These are phyloP conservation scores for Populus pruinosa DNA, from an alignment of 345 rosid genomes.

Conservation along the genomic window DNA sequence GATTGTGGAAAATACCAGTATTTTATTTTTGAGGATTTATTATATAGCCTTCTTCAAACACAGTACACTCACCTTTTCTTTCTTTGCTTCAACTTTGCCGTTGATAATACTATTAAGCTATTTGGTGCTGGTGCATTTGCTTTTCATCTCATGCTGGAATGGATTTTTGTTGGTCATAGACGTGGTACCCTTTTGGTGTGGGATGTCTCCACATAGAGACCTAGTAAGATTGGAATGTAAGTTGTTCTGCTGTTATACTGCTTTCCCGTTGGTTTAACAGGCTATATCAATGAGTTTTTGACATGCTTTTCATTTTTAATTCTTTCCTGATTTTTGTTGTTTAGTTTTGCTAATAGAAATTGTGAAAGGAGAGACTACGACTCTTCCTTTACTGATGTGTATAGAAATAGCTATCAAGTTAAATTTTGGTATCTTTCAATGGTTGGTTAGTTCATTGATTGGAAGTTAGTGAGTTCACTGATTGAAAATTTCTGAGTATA, in stretches of 20 bases:
- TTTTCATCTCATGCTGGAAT: slow-evolving; percentile 90
- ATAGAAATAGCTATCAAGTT: not conserved
- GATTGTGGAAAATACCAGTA: slow-evolving; percentile 22
- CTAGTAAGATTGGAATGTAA: slow-evolving; percentile 95
- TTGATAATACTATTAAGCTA: slow-evolving; percentile 93
- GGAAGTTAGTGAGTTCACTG: not conserved
- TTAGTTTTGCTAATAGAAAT: not conserved
- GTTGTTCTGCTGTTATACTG: slow-evolving; percentile 17
- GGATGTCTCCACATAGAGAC: slow-evolving; percentile 99
- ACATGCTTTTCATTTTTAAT: not conserved
- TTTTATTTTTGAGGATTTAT: slow-evolving; percentile 2
- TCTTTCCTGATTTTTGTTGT: not conserved
- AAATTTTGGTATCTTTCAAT: not conserved
- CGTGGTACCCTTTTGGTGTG: slow-evolving; percentile 92
- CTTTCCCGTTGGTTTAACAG: not conserved
- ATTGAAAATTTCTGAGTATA: not conserved
- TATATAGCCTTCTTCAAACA: slow-evolving; percentile 5
- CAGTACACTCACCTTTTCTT: slow-evolving; percentile 3
- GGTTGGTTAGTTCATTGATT: not conserved
- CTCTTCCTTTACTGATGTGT: not conserved
- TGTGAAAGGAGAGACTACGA: not conserved
- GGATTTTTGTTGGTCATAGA: slow-evolving; percentile 99
- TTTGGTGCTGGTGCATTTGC: slow-evolving; percentile 92
- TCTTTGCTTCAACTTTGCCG: slow-evolving; percentile 38
- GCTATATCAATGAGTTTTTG: not conserved